phyloP scores from a whole-genome alignment of 805 yeast genomes.

The Barnettozyma botsteinii region DNA sequence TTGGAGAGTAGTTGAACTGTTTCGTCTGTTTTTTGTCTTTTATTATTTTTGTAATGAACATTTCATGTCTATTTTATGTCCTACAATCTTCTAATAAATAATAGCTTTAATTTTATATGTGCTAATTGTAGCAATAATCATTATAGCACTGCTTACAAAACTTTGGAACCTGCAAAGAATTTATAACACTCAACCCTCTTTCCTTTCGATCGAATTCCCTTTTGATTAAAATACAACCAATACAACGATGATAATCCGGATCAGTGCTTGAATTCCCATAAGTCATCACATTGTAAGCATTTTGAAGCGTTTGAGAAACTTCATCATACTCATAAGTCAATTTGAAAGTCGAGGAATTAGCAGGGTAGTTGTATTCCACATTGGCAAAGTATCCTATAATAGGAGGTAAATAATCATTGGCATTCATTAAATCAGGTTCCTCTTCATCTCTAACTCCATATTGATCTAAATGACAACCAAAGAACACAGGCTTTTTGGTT shows the following conservation, averaged over 20 bases:
- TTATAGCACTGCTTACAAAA: slow-evolving; percentile 34
- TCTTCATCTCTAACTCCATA: slow-evolving; percentile 10
- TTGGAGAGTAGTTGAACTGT: background rate
- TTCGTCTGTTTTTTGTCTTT: no score
- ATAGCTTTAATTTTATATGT: no score
- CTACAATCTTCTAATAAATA: background rate
- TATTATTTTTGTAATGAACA: no score
- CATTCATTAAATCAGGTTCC: slow-evolving; percentile 6
- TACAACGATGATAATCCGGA: slow-evolving; percentile 37
- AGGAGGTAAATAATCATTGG: slow-evolving; percentile 38
- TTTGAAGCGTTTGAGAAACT: slow-evolving; percentile 38
- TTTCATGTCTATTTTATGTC: no score
- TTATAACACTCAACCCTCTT: slow-evolving; percentile 17
- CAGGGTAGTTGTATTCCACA: slow-evolving; percentile 32
- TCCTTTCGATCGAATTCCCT: slow-evolving; percentile 41
- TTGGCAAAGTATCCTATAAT: slow-evolving; percentile 49
- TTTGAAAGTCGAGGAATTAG: slow-evolving; percentile 58
- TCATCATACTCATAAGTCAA: slow-evolving; percentile 43
- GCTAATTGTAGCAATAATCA: slow-evolving; percentile 35
- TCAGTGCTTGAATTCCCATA: slow-evolving; percentile 34
- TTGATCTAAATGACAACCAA: slow-evolving; percentile 53
- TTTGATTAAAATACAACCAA: slow-evolving; percentile 53
- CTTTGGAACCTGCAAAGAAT: slow-evolving; percentile 24
- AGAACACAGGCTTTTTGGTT: slow-evolving; percentile 62
- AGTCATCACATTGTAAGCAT: slow-evolving; percentile 49